These are phyloP conservation scores for Lipomyces orientalis DNA, from an alignment of 805 yeast genomes.

Conservation along the genomic window DNA sequence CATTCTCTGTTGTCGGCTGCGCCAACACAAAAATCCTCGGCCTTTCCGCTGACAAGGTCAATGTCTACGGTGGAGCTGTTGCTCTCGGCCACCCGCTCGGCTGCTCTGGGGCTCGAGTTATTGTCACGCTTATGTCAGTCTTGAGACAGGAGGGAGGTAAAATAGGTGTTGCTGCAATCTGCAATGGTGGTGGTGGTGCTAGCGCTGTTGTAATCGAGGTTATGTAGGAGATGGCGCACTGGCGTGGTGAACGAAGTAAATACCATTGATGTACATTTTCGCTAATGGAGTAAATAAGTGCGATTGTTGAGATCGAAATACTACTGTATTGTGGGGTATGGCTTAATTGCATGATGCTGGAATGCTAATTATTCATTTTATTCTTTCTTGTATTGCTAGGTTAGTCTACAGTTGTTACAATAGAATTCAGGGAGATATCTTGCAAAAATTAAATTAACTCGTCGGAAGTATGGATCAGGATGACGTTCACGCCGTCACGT, in stretches of 20 bases:
- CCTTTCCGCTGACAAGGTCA: slow-evolving; percentile 61
- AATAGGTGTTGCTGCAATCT: slow-evolving; percentile 92
- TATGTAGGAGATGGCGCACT: background rate
- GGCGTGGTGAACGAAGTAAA: background rate
- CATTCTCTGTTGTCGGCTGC: slow-evolving; percentile 94
- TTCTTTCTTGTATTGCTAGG: background rate
- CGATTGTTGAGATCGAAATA: background rate
- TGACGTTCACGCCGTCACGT: too few relatives aligned
- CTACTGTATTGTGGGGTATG: background rate
- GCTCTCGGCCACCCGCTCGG: slow-evolving; percentile 97
- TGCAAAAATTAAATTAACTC: too few relatives aligned
- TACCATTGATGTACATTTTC: background rate
- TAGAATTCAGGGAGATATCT: too few relatives aligned
- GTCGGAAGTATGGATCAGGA: too few relatives aligned
- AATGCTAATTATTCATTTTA: background rate
- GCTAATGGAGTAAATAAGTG: background rate
- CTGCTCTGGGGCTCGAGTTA: slow-evolving; percentile 93
- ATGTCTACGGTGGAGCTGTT: slow-evolving; percentile 96
- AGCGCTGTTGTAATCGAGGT: slow-evolving; percentile 75
- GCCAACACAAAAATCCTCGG: slow-evolving; percentile 77
- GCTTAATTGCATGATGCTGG: background rate
- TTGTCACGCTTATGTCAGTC: slow-evolving; percentile 82
- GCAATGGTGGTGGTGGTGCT: slow-evolving; percentile 99
- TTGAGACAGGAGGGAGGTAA: slow-evolving; percentile 84
- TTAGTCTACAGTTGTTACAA: background rate